Percentiles rank a stretch among this genome's conserved stretches.
phyloP scores from a whole-genome alignment of 345 rosid genomes.

The Raphanus sativus region DNA sequence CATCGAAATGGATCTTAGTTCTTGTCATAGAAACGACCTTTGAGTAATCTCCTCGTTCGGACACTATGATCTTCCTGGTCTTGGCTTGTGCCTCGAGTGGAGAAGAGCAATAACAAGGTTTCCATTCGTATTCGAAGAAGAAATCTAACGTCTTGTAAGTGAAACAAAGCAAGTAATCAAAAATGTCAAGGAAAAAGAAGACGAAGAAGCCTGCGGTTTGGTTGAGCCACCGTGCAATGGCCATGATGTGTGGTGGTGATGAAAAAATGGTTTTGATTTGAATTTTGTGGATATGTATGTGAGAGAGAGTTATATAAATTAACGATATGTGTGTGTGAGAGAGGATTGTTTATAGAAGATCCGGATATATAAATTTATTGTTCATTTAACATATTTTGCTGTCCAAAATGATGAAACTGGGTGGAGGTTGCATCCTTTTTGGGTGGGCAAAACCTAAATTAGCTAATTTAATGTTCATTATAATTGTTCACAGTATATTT shows the following conservation, averaged over 20 bases:
- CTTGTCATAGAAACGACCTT: slow-evolving; percentile 65
- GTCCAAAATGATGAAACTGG: slow-evolving; percentile 35
- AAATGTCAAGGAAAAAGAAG: slow-evolving; percentile 36
- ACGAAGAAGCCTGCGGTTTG: slow-evolving; percentile 35
- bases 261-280: slow-evolving; percentile 16
- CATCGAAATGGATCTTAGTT: slow-evolving; percentile 70
- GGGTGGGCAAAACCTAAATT: slow-evolving; percentile 20
- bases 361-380: slow-evolving; percentile 38
- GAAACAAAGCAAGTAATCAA: slow-evolving; percentile 36
- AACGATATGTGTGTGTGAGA: background rate
- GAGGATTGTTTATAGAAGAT: slow-evolving; percentile 26
- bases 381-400: slow-evolving; percentile 38
- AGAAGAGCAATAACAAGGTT: slow-evolving; percentile 36
- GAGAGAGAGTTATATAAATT: slow-evolving; percentile 19
- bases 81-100: slow-evolving; percentile 36
- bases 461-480: slow-evolving; percentile 9
- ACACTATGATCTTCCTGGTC: slow-evolving; percentile 65
- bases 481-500: background rate
- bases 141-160: slow-evolving; percentile 36
- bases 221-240: slow-evolving; percentile 35
- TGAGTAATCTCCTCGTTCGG: slow-evolving; percentile 67
- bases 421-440: slow-evolving; percentile 35
- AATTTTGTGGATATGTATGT: background rate
- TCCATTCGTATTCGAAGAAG: slow-evolving; percentile 36
- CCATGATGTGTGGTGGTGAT: slow-evolving; percentile 28